Percentiles rank a stretch among this genome's conserved stretches.
phyloP scores from a whole-genome alignment of 192 early-diverging fungal genomes.

The Neocallimastix lanati region DNA sequence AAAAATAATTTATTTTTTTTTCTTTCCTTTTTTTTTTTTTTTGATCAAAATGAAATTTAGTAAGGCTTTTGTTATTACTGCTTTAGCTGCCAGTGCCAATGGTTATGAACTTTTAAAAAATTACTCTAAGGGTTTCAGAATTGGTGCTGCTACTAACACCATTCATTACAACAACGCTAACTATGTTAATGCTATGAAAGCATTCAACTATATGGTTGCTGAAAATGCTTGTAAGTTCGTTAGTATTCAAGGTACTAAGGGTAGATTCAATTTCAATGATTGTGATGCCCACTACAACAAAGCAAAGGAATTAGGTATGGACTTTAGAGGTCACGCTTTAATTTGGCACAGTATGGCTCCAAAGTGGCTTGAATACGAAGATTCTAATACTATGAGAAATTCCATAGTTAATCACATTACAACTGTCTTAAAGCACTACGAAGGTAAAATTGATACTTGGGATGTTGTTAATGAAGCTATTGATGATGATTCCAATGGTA shows the following conservation, averaged over 20 bases:
- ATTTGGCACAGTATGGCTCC: background rate
- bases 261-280: background rate
- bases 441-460: too few relatives aligned
- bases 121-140: too few relatives aligned
- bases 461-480: too few relatives aligned
- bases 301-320: background rate
- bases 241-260: background rate
- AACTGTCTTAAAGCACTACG: too few relatives aligned
- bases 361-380: background rate
- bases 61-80: background rate
- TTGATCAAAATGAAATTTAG: background rate
- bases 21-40: too few relatives aligned
- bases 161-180: background rate
- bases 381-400: background rate
- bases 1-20: too few relatives aligned
- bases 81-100: background rate
- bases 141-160: too few relatives aligned
- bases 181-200: too few relatives aligned
- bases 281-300: background rate
- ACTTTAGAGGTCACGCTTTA: background rate
- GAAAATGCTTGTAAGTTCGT: background rate
- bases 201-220: too few relatives aligned
- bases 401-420: too few relatives aligned
- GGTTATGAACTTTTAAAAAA: background rate
- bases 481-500: background rate